Evolutionary conservation across 2,329 filamentous ascomycete genomes (phyloP).

Genomic region (Ploettnerulaceae sp.): DNA sequence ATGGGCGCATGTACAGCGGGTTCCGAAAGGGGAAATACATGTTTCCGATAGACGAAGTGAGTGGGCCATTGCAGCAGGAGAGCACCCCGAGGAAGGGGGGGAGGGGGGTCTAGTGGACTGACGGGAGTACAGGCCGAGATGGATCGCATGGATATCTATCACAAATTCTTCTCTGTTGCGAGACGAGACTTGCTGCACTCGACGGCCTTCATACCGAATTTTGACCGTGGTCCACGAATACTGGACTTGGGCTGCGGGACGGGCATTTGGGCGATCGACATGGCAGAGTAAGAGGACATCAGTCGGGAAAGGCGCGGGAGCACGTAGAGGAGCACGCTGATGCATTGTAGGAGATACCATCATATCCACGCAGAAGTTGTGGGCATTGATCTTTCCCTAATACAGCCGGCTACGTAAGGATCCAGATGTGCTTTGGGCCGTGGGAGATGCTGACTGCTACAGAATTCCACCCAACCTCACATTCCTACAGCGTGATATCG

Average conservation of each 20-base stretch:
- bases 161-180: slow-evolving; percentile 68
- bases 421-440: background rate
- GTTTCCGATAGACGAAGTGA: slow-evolving; percentile 72
- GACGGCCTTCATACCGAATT: slow-evolving; percentile 34
- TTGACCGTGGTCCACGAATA: slow-evolving; percentile 38
- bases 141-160: slow-evolving; percentile 75
- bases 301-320: background rate
- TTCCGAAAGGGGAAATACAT: slow-evolving; percentile 66
- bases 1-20: slow-evolving; percentile 65
- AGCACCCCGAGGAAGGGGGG: background rate
- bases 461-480: slow-evolving; percentile 68
- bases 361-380: slow-evolving; percentile 48
- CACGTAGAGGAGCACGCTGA: background rate
- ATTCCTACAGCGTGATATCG: slow-evolving; percentile 71
- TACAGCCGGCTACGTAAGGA: slow-evolving; percentile 52
- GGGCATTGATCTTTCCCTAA: slow-evolving; percentile 57
- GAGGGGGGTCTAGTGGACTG: slow-evolving; percentile 12
- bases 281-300: slow-evolving; percentile 63
- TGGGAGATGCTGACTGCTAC: background rate
- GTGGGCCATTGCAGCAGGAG: background rate
- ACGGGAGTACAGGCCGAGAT: slow-evolving; percentile 53
- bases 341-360: slow-evolving; percentile 44
- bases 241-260: slow-evolving; percentile 78
- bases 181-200: slow-evolving; percentile 46
- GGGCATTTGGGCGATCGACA: slow-evolving; percentile 86